phyloP scores from a whole-genome alignment of 192 early-diverging fungal species.

The Linnemannia elongata region DNA sequence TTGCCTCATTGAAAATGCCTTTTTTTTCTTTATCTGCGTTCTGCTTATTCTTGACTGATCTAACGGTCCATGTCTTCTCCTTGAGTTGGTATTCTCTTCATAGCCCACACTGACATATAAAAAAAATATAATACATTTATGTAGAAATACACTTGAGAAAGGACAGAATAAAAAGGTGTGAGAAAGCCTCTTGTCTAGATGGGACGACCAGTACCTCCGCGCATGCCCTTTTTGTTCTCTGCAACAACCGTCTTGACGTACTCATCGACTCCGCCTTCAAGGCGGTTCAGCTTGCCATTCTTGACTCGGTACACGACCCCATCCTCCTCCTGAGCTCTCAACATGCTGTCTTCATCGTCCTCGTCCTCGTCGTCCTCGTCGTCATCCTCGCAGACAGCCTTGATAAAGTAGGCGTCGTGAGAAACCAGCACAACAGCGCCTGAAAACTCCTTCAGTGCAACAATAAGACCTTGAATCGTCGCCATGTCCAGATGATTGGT shows the following conservation, averaged over 20 bases:
- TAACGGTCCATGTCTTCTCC: too few species aligned
- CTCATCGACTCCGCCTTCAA: conserved; percentile 77
- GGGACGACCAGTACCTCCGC: conserved; percentile 37
- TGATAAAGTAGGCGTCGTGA: conserved; percentile 91
- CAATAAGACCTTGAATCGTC: conserved; percentile 81
- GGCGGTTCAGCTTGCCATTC: conserved; percentile 60
- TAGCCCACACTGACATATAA: too few species aligned
- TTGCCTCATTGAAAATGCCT: too few species aligned
- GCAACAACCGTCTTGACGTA: conserved; percentile 63
- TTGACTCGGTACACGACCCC: conserved; percentile 62
- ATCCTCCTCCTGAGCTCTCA: conserved; percentile 38
- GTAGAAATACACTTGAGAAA: too few species aligned
- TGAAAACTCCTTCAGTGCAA: conserved; percentile 75
- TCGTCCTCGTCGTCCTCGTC: conserved; percentile 34
- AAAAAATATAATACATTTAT: too few species aligned
- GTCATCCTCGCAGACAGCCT: conserved; percentile 69
- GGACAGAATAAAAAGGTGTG: too few species aligned
- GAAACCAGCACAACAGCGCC: conserved; percentile 87
- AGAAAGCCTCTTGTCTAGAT: too few species aligned
- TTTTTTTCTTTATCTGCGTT: too few species aligned
- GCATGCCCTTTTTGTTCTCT: conserved; percentile 58
- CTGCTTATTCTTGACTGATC: too few species aligned
- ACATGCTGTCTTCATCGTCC: conserved; percentile 31
- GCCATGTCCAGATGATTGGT: conserved; percentile 94
- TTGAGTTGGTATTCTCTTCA: too few species aligned